These are phyloP conservation scores for Fusarium hainanense DNA, from an alignment of 2,329 filamentous ascomycete species.

Conservation along the genomic window DNA sequence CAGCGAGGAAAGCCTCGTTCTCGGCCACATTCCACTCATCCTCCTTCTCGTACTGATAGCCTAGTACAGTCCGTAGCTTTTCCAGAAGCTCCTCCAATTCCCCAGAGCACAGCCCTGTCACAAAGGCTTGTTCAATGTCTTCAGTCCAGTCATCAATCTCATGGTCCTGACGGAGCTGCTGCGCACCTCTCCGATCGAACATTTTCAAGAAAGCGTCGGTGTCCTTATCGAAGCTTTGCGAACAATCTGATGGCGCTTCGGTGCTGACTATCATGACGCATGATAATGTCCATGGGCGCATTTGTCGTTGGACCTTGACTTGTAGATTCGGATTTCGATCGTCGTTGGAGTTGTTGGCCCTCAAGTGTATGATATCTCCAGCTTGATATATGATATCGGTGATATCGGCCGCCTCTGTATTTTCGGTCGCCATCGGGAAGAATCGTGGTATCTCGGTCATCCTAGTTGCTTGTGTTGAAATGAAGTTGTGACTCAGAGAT, in stretches of 20 bases:
- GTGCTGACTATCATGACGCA: not conserved
- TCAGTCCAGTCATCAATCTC: conserved; percentile 19
- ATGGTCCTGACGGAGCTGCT: conserved; percentile 25
- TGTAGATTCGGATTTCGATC: not conserved
- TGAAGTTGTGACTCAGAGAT: not conserved
- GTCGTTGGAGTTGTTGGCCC: not conserved
- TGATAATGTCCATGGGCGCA: not conserved
- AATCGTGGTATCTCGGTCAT: not conserved
- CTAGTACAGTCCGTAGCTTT: not conserved
- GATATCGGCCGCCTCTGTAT: not conserved
- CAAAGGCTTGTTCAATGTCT: not conserved
- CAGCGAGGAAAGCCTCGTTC: conserved; percentile 31
- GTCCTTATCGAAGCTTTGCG: too few relatives aligned
- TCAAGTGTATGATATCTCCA: not conserved
- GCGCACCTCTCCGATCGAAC: conserved; percentile 38
- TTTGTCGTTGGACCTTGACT: not conserved
- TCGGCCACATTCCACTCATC: conserved; percentile 33
- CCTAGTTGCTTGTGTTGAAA: not conserved
- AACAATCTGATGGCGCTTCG: too few relatives aligned
- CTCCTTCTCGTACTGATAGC: not conserved
- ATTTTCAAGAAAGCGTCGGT: conserved; percentile 35
- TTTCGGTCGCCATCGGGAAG: too few relatives aligned
- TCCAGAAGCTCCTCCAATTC: not conserved
- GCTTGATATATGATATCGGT: not conserved
- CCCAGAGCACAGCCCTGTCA: not conserved